Evolutionary conservation across 495 filamentous ascomycete genomes (phyloP).

Genomic region (Physcia stellaris): DNA sequence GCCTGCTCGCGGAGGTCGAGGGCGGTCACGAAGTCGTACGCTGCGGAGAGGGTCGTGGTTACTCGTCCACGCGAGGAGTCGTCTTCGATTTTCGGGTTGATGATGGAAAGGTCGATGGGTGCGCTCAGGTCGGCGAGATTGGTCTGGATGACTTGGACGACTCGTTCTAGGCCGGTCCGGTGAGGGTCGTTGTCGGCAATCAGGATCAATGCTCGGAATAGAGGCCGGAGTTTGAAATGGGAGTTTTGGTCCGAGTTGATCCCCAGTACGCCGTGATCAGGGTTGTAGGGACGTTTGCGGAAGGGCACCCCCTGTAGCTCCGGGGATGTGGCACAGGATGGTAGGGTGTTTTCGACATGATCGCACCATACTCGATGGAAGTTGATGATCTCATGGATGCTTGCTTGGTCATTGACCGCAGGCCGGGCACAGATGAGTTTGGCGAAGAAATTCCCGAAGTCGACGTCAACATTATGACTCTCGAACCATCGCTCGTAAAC

Average conservation of each 20-base stretch:
- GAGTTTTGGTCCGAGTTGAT: conserved; percentile 2
- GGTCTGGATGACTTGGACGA: conserved; percentile 3
- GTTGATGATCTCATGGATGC: conserved; percentile 1
- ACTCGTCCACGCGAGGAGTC: background rate
- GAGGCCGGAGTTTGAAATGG: conserved; percentile 2
- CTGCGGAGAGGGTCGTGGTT: conserved; percentile 3
- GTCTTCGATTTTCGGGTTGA: conserved; percentile 3
- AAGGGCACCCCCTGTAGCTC: conserved; percentile 1
- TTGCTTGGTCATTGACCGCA: background rate
- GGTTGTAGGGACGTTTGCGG: conserved; percentile 1
- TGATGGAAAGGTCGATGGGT: conserved; percentile 3
- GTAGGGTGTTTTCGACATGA: conserved; percentile 5
- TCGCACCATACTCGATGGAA: conserved; percentile 5
- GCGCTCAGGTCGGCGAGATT: conserved; percentile 2
- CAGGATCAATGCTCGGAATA: conserved; percentile 4
- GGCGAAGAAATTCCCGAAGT: conserved; percentile 1
- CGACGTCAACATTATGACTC: background rate
- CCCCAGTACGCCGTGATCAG: background rate
- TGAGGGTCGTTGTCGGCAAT: conserved; percentile 2
- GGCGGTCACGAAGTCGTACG: background rate
- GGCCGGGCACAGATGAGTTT: background rate
- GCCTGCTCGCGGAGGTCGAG: conserved; percentile 1
- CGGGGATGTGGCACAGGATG: conserved; percentile 1
- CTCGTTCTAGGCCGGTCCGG: conserved; percentile 1
- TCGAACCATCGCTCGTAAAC: conserved; percentile 1